Evolutionary conservation across 2,329 filamentous ascomycete species (phyloP).

Genomic region (Neurospora sp.): DNA sequence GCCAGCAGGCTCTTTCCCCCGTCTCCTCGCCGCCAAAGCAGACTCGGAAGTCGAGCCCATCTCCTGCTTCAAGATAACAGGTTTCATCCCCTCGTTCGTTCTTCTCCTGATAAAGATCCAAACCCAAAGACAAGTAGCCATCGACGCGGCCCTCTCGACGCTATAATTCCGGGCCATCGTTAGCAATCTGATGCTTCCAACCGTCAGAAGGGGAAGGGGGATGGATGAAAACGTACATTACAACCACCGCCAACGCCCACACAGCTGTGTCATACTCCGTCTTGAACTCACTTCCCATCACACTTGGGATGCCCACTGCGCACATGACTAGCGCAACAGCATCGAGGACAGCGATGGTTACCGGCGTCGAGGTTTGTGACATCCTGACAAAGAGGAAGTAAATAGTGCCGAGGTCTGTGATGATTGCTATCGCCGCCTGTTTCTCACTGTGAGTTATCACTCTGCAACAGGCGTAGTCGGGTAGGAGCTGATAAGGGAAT

Average conservation of each 20-base stretch:
- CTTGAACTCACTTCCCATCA: background rate
- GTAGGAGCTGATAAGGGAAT: background rate
- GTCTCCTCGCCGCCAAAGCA: background rate
- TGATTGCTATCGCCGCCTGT: background rate
- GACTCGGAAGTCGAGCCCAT: background rate
- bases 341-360: background rate
- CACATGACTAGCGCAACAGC: background rate
- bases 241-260: background rate
- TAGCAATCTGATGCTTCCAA: background rate
- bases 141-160: background rate
- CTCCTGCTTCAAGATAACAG: background rate
- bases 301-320: background rate
- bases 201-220: conserved; percentile 1
- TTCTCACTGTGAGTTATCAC: background rate
- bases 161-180: background rate
- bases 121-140: background rate
- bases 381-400: background rate
- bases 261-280: background rate
- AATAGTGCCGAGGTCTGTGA: background rate
- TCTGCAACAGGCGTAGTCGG: background rate
- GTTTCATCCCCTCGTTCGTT: background rate
- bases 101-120: background rate
- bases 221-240: background rate
- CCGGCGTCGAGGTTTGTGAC: background rate
- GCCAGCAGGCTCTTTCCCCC: background rate